These are phyloP conservation scores for Forsythia suspensa DNA, from an alignment of 257 asterid genomes.

Conservation along the genomic window DNA sequence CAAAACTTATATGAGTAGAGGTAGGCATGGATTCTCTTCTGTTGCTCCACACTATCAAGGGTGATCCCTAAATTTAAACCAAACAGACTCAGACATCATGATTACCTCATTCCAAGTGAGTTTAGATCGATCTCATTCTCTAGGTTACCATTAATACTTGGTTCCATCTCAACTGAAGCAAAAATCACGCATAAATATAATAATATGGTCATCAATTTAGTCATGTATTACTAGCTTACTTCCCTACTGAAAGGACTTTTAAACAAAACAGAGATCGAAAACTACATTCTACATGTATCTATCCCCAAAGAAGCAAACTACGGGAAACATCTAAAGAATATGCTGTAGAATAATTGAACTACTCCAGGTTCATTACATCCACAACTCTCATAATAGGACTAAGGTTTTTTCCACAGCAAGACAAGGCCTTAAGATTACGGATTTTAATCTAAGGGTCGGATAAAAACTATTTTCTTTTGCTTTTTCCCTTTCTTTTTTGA, in stretches of 20 bases:
- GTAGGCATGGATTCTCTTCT: not conserved
- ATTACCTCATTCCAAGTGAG: not conserved
- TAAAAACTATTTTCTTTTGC: no score
- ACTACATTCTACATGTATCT: constrained; percentile 6
- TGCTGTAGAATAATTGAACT: not conserved
- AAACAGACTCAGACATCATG: not conserved
- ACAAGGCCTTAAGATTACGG: no score
- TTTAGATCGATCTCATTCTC: not conserved
- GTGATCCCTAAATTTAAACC: not conserved
- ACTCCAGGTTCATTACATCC: not conserved
- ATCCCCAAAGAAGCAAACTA: not conserved
- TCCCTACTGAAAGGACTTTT: not conserved
- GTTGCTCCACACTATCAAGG: not conserved
- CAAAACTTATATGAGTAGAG: not conserved
- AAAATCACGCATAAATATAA: not conserved
- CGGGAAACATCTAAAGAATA: not conserved
- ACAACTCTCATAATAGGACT: not conserved
- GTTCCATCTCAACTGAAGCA: not conserved
- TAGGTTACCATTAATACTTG: not conserved
- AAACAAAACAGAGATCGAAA: not conserved
- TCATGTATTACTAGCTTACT: not conserved
- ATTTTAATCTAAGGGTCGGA: no score
- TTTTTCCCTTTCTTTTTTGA: no score
- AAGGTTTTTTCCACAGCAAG: not conserved
- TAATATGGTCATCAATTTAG: not conserved